Conservation (phyloP, 352 stramenopile species). For the Globisporangium ultimum region DNA sequence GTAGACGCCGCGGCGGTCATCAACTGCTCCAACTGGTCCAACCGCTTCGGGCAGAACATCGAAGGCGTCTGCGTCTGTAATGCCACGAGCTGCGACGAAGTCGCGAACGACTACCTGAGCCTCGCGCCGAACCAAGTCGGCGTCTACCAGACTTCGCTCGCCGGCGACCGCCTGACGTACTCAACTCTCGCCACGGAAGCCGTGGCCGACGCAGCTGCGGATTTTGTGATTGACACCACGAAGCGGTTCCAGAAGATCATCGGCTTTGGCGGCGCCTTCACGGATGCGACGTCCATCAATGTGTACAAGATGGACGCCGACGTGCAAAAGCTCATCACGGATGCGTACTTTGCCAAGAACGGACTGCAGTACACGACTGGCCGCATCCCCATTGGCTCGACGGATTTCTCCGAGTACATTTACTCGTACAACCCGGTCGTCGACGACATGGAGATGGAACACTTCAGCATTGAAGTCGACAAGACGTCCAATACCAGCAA, state of each 20-base stretch:
- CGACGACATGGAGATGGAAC: constrained; percentile 35
- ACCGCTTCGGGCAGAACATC: constrained; percentile 34
- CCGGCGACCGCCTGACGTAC: constrained; percentile 43
- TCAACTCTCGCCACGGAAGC: constrained; percentile 13
- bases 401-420: constrained; percentile 65
- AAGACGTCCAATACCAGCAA: constrained; percentile 35
- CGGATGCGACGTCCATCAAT: constrained; percentile 69
- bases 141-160: constrained; percentile 48
- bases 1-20: neutral
- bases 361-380: constrained; percentile 71
- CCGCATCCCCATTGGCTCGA: constrained; percentile 70
- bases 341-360: constrained; percentile 58
- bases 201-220: constrained; percentile 11
- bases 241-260: constrained; percentile 62
- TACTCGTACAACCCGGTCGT: constrained; percentile 40
- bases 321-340: constrained; percentile 52
- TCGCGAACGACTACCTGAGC: constrained; percentile 27
- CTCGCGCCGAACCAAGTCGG: constrained; percentile 25
- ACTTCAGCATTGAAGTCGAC: constrained; percentile 77
- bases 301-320: constrained; percentile 49
- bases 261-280: constrained; percentile 84
- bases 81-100: constrained; percentile 27
- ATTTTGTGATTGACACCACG: constrained; percentile 31
- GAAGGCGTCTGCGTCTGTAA: constrained; percentile 61
- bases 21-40: constrained; percentile 28